Evolutionary conservation across 2,329 filamentous ascomycete genomes (phyloP).

Genomic region (Penicillium sp.): DNA sequence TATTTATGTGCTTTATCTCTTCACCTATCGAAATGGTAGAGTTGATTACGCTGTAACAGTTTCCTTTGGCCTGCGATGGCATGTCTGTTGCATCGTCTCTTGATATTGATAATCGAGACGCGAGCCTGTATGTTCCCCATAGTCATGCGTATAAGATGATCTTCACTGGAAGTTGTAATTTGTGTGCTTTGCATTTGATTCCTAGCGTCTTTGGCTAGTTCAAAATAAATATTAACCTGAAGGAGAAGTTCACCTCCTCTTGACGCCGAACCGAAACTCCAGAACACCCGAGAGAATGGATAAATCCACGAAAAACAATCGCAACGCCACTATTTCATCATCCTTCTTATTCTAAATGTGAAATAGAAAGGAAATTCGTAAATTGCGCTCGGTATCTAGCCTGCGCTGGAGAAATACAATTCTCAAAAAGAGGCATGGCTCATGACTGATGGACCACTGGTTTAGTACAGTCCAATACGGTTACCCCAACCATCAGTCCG

Average conservation of each 20-base stretch:
- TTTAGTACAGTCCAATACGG: conserved; percentile 71
- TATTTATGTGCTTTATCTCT: conserved; percentile 8
- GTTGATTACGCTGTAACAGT: conserved; percentile 1
- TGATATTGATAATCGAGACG: not conserved
- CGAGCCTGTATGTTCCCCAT: not conserved
- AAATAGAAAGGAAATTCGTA: conserved; percentile 4
- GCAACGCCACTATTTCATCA: not conserved
- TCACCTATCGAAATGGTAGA: conserved; percentile 11
- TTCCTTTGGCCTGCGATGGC: not conserved
- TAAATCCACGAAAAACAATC: not conserved
- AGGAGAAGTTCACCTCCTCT: not conserved
- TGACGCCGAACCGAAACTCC: not conserved
- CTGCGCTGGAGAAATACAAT: not conserved
- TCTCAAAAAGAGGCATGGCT: not conserved
- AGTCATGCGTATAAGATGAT: too few relatives aligned
- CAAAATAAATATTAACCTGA: not conserved
- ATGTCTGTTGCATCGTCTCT: not conserved
- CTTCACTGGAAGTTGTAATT: not conserved
- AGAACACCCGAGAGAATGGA: too few relatives aligned
- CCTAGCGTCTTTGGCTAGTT: not conserved
- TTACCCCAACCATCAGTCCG: conserved; percentile 76
- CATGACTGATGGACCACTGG: not conserved
- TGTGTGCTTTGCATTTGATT: not conserved
- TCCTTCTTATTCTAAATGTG: not conserved
- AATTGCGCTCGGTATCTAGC: not conserved